Conservation (phyloP, 1,139 yeast species). For the Insectozyma bohioensis region DNA sequence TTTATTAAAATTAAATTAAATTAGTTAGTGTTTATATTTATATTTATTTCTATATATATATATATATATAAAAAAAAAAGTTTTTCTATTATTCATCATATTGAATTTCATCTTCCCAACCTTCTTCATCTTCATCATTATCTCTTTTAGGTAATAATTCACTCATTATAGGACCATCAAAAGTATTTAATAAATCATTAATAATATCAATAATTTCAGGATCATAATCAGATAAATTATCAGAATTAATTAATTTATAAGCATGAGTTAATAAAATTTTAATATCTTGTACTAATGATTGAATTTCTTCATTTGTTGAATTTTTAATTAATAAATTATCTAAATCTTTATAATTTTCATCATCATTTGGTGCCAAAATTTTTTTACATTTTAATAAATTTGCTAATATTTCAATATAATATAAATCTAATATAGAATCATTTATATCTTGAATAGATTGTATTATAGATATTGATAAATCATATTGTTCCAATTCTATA, state of each 20-base stretch:
- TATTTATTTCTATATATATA: too few species aligned
- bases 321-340: conserved; percentile 34
- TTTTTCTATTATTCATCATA: conserved; percentile 20
- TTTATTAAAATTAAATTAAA: conserved; percentile 22
- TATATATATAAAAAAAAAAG: conserved; percentile 1
- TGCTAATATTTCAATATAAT: conserved; percentile 80
- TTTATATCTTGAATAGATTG: conserved; percentile 69
- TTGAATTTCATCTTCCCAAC: conserved; percentile 47
- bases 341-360: conserved; percentile 51
- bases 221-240: conserved; percentile 49
- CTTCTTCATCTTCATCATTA: conserved; percentile 29
- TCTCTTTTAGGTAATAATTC: conserved; percentile 45
- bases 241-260: conserved; percentile 46
- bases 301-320: conserved; percentile 28
- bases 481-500: conserved; percentile 73
- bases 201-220: conserved; percentile 58
- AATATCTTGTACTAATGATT: conserved; percentile 42
- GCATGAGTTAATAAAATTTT: conserved; percentile 58
- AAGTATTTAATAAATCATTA: conserved; percentile 44
- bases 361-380: conserved; percentile 17
- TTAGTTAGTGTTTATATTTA: too few species aligned
- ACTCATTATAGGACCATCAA: conserved; percentile 60
- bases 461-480: conserved; percentile 60
- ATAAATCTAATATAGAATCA: conserved; percentile 77
- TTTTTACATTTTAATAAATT: conserved; percentile 58